A percentile compares a stretch with the other conserved stretches of the same genome.
Evolutionary conservation across 1,139 yeast species (phyloP).

Genomic region (Yamadazyma taylorii): DNA sequence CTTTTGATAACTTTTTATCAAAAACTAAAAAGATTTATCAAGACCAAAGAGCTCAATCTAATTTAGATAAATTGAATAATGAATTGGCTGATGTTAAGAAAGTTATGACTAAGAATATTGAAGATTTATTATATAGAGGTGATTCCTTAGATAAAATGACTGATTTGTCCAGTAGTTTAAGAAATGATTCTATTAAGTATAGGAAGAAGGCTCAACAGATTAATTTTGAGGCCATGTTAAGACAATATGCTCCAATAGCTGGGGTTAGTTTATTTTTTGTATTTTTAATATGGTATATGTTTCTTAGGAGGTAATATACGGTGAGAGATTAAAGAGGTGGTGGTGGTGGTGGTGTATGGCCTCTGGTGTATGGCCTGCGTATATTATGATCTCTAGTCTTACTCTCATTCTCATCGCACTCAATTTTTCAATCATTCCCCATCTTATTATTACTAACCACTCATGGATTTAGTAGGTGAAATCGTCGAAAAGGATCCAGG

Average conservation of each 20-base stretch:
- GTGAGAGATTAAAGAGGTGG: too few species aligned
- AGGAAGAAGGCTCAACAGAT: slow-evolving; percentile 87
- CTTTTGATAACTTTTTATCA: slow-evolving; percentile 78
- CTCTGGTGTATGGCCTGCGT: too few species aligned
- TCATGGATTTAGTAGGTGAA: slow-evolving; percentile 73
- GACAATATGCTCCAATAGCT: slow-evolving; percentile 86
- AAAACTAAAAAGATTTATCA: slow-evolving; percentile 88
- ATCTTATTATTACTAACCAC: neutral
- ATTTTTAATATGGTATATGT: slow-evolving; percentile 81
- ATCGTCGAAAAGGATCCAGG: slow-evolving; percentile 65
- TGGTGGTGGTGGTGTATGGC: too few species aligned
- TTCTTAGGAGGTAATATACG: slow-evolving; percentile 32
- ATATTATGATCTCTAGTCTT: neutral
- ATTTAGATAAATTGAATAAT: slow-evolving; percentile 78
- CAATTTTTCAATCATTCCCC: neutral
- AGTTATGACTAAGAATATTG: slow-evolving; percentile 95
- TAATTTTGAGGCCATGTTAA: slow-evolving; percentile 82
- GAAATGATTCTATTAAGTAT: slow-evolving; percentile 84
- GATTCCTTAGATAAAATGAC: slow-evolving; percentile 92
- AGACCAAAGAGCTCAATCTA: slow-evolving; percentile 87
- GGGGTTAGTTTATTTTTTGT: slow-evolving; percentile 72
- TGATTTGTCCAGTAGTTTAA: slow-evolving; percentile 77
- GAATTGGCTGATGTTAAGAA: slow-evolving; percentile 92
- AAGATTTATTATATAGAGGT: slow-evolving; percentile 90
- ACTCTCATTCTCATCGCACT: neutral